Percentiles rank a stretch among this genome's conserved stretches.
phyloP scores from a whole-genome alignment of 1,284 basidiomycete genomes.

The Takashimella tepidaria region DNA sequence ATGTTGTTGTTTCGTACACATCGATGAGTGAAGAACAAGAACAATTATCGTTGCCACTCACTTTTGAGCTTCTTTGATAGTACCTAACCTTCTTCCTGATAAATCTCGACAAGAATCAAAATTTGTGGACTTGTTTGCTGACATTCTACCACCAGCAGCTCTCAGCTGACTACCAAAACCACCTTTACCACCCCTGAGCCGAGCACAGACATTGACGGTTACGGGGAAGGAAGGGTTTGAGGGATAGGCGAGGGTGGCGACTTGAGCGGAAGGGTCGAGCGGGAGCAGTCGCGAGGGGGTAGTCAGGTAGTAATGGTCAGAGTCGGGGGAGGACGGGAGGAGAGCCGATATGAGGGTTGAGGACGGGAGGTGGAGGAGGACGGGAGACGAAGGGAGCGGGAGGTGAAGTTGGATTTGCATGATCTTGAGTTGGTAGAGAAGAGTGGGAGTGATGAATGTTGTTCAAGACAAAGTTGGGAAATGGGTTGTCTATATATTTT shows the following conservation, averaged over 20 bases:
- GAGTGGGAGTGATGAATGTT: too few relatives aligned
- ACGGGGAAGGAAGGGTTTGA: slow-evolving; percentile 20
- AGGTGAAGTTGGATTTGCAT: slow-evolving; percentile 37
- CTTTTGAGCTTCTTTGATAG: slow-evolving; percentile 94
- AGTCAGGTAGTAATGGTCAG: slow-evolving; percentile 36
- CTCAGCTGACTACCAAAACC: slow-evolving; percentile 95
- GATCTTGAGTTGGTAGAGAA: too few relatives aligned
- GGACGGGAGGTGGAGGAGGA: slow-evolving; percentile 19
- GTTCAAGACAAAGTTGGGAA: too few relatives aligned
- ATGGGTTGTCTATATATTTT: too few relatives aligned
- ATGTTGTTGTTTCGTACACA: too few relatives aligned
- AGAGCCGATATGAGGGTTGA: slow-evolving; percentile 17
- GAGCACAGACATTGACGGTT: slow-evolving; percentile 41
- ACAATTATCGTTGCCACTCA: slow-evolving; percentile 47
- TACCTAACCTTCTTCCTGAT: slow-evolving; percentile 81
- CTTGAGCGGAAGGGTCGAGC: slow-evolving; percentile 13
- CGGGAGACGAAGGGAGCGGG: slow-evolving; percentile 30
- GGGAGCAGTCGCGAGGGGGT: slow-evolving; percentile 25
- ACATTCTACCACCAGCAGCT: slow-evolving; percentile 96
- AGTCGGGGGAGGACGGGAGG: slow-evolving; percentile 10
- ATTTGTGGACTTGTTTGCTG: slow-evolving; percentile 87
- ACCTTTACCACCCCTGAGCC: slow-evolving; percentile 86
- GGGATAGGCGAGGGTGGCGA: slow-evolving; percentile 16
- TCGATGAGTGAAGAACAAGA: too few relatives aligned
- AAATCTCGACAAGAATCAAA: slow-evolving; percentile 94